Percentiles rank a stretch among this genome's conserved stretches.
phyloP scores from a whole-genome alignment of 345 rosid genomes.

The Salix udensis region DNA sequence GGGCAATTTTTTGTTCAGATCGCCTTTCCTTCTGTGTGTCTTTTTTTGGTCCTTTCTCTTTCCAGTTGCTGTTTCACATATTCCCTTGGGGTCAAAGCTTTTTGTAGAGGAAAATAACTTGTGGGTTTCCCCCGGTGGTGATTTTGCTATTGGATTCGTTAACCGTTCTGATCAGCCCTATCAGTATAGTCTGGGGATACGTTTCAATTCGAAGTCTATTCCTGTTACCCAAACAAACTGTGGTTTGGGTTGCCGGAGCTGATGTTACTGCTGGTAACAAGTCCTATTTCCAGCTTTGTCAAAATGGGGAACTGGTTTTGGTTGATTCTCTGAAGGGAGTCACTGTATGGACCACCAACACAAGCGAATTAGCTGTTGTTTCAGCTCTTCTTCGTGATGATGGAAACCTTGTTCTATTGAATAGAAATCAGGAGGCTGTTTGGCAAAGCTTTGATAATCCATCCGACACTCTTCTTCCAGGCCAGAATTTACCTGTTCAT shows the following conservation, averaged over 20 bases:
- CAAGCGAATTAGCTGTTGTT: slow-evolving; percentile 48
- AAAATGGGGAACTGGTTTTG: slow-evolving; percentile 58
- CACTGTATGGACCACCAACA: slow-evolving; percentile 55
- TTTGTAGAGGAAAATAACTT: slow-evolving; percentile 41
- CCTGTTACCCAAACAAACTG: slow-evolving; percentile 41
- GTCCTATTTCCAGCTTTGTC: slow-evolving; percentile 63
- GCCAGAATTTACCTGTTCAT: slow-evolving; percentile 47
- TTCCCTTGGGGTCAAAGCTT: slow-evolving; percentile 61
- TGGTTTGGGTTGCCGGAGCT: slow-evolving; percentile 82
- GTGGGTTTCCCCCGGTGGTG: slow-evolving; percentile 67
- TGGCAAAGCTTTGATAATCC: slow-evolving; percentile 84
- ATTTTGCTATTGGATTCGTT: slow-evolving; percentile 69
- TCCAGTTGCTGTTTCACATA: slow-evolving; percentile 39
- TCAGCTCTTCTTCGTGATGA: slow-evolving; percentile 59
- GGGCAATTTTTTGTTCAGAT: slow-evolving; percentile 2
- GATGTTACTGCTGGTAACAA: slow-evolving; percentile 43
- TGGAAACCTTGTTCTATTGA: slow-evolving; percentile 66
- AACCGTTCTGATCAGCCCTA: slow-evolving; percentile 43
- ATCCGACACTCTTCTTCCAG: slow-evolving; percentile 66
- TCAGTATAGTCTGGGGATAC: slow-evolving; percentile 69
- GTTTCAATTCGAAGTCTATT: slow-evolving; percentile 54
- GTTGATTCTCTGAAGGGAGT: slow-evolving; percentile 45
- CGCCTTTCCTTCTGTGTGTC: slow-evolving; percentile 37
- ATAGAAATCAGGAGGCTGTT: slow-evolving; percentile 35
- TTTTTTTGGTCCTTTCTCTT: slow-evolving; percentile 34